Base-by-base conservation (phyloP, 2,329 filamentous ascomycete genomes). In the Lasiodiplodia citricola region DNA sequence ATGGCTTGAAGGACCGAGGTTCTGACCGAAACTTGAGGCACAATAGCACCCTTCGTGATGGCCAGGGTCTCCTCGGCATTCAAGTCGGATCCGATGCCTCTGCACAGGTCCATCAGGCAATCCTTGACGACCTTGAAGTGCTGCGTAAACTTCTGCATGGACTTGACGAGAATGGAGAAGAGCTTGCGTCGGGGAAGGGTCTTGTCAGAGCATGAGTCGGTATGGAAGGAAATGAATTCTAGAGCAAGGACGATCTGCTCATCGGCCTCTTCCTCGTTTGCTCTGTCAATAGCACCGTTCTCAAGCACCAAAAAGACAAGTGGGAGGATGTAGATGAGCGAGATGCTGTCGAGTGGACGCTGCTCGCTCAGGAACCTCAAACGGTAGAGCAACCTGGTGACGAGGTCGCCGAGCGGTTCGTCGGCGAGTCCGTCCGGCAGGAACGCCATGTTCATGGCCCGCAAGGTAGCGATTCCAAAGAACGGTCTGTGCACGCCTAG, bases 101-200 rank as follows among this genome's bases (percentile, higher is more conserved):
- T 90, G 75, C 92, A 93, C 72, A 96, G 87, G 78, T 98, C 93
- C 66, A 91, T 87, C 71, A 99, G 88, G 75, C 93, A 97, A 80
- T 99, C 96, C 79, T 95, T 97, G 81, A 97, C 89, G 69, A 94
- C 84, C 80, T 97, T 97, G 83, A 97, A 97, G 80, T 99, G 96
- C 76, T 97, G 94, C 55, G 90, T 91, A 78, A 97, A 97, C 70
- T 83, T 87, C 77, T 96, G 92, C 92, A 99, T 96, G 1, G 94
- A 91, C 55, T 84, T 85, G 68, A 97, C 90, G 47, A 99, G 84
- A 3, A 87, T 85, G 2, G 87, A 83, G 4, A 98, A 80, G 47
- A 97, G 85, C 69, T 94, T 88, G 64, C 87, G 86, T 10, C 96
- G 90, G 37, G 95, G 94, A 31, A 97, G 86, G 38, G 90, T 87